phyloP scores from a whole-genome alignment of 2,329 filamentous ascomycete genomes.

The Corinectria fuckeliana region DNA sequence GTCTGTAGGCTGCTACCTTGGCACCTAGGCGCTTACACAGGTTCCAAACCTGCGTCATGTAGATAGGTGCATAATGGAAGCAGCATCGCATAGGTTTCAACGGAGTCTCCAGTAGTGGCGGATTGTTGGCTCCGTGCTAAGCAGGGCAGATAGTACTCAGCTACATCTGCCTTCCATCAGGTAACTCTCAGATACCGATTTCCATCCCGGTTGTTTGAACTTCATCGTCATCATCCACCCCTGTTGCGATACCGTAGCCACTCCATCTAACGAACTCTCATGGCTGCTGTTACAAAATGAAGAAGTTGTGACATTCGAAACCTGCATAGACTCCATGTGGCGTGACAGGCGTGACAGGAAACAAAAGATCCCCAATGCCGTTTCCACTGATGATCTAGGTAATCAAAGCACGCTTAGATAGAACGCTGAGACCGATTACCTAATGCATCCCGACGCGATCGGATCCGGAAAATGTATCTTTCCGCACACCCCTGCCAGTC shows the following conservation, averaged over 20 bases:
- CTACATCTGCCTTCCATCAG: too few relatives aligned
- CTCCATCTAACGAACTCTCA: too few relatives aligned
- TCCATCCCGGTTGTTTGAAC: too few relatives aligned
- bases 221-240: too few relatives aligned
- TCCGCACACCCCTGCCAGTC: conserved; percentile 31
- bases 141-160: neutral
- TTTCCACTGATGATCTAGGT: neutral
- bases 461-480: conserved; percentile 24
- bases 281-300: neutral
- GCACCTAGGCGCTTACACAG: conserved; percentile 17
- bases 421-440: conserved; percentile 6
- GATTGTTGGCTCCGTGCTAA: neutral
- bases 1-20: neutral
- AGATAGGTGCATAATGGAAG: too few relatives aligned
- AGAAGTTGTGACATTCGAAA: neutral
- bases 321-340: conserved; percentile 7
- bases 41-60: conserved; percentile 23
- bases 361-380: neutral
- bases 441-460: neutral
- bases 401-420: neutral
- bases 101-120: neutral
- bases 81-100: too few relatives aligned
- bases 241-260: too few relatives aligned
- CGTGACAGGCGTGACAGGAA: neutral
- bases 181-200: neutral